Base-by-base conservation (phyloP, 306 rosid genomes). In the Boehmeria nivea region DNA sequence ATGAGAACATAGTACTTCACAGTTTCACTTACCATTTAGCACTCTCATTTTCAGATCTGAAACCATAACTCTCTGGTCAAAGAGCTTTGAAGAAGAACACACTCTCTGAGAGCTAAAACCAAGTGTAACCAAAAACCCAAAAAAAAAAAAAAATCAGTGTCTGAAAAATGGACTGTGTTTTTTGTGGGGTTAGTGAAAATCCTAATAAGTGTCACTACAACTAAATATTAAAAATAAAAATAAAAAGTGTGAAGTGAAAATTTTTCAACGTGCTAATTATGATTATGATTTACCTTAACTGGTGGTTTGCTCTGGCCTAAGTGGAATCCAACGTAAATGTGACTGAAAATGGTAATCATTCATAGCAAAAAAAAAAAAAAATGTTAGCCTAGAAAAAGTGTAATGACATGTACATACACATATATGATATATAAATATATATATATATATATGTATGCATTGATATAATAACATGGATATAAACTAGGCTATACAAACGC, bases 41-140 rank as follows among this genome's bases (percentile, higher is more conserved):
- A 17, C 24, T 19, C 34, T 7, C 14, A 12, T 25, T 68, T 53
- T 42, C 71, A 87, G 94, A 88, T 84, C 96, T 76, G 76, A 56
- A 57, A 12, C 46, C 38, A 37, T 54, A 71, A 65, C 14, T 74
- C 50, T 45, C 44, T 68, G 38, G 38, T 33, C 11, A 33, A 33
- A 11, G 44, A 17, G 44, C 55, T 60, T 67, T 22, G 19, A 16
- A 10, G n/a, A 6, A 20, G 23, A 47, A 50, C 59, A 39, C 44
- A 57, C 47, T 34, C 62, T 42, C 46, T 42, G 51, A 45, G 20
- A 18, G 22, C 51, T 45, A 7, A 45, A 17, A 45, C 18, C 6
- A 0, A 8, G n/a, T n/a, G n/a, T n/a, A n/a, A n/a, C 50, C 50
- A 19, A 44, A 10, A 18, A 11, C 9, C 15, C 21, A 8, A 18